Evolutionary conservation across 1,139 yeast genomes (phyloP).

Genomic region (Waltiozyma sp.): DNA sequence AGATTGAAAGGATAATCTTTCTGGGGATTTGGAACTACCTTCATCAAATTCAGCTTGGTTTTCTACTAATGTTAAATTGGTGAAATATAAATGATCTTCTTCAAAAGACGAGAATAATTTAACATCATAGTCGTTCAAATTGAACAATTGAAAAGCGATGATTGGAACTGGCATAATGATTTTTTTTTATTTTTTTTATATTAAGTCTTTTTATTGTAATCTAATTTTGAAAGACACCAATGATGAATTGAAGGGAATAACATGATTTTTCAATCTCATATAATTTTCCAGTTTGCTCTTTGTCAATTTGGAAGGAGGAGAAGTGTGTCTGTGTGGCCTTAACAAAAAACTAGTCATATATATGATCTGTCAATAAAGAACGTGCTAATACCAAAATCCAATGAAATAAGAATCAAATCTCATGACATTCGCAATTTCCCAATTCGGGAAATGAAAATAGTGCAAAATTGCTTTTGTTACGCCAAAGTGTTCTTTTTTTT

Average conservation of each 20-base stretch:
- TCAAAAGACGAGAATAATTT: constrained; percentile 12
- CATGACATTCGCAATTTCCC: neutral
- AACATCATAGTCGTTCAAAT: constrained; percentile 16
- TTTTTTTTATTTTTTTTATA: too few relatives aligned
- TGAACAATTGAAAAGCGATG: constrained; percentile 15
- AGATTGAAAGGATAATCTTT: constrained; percentile 6
- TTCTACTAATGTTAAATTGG: constrained; percentile 11
- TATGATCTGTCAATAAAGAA: too few relatives aligned
- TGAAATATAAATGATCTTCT: constrained; percentile 13
- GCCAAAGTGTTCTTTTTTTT: too few relatives aligned
- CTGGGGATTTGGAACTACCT: constrained; percentile 15
- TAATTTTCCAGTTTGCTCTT: too few relatives aligned
- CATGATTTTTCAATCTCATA: too few relatives aligned
- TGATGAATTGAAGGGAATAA: too few relatives aligned
- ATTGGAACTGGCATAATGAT: constrained; percentile 9
- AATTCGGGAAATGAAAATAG: neutral
- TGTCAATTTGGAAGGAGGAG: too few relatives aligned
- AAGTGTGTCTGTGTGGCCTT: too few relatives aligned
- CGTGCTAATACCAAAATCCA: neutral
- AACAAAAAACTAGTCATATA: too few relatives aligned
- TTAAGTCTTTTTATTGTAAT: too few relatives aligned
- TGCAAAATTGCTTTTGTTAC: neutral
- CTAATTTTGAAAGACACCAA: too few relatives aligned
- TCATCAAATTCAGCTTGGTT: constrained; percentile 10
- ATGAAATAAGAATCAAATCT: neutral